Percentiles rank a stretch among this genome's conserved stretches.
These are phyloP conservation scores for Fusarium illudens DNA, from an alignment of 2,329 filamentous ascomycete species.

Conservation along the genomic window DNA sequence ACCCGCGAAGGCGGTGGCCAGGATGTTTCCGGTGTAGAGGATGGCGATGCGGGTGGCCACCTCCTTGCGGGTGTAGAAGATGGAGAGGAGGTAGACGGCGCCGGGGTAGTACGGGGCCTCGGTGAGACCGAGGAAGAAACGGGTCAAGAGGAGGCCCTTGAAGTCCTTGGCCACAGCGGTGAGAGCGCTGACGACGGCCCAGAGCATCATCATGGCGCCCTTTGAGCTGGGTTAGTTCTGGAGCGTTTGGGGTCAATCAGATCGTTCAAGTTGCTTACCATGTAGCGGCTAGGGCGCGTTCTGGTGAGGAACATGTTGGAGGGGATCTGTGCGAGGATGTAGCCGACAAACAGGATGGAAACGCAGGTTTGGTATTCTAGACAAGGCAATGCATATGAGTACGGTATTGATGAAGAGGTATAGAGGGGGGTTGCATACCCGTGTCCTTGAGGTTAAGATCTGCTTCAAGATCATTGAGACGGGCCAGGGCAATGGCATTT, in stretches of 20 bases:
- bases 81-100: conserved; percentile 54
- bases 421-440: neutral
- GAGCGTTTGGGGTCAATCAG: too few relatives aligned
- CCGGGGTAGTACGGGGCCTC: conserved; percentile 53
- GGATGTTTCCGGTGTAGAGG: conserved; percentile 53
- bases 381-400: neutral
- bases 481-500: conserved; percentile 57
- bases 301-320: conserved; percentile 57
- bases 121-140: conserved; percentile 54
- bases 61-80: conserved; percentile 64
- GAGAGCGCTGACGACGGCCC: conserved; percentile 57
- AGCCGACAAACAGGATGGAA: conserved; percentile 52
- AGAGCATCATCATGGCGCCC: conserved; percentile 56
- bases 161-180: conserved; percentile 59
- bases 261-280: conserved; percentile 35
- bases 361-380: conserved; percentile 46
- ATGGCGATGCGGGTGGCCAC: conserved; percentile 54
- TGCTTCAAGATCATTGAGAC: conserved; percentile 44
- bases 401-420: fast-evolving
- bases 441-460: conserved; percentile 39
- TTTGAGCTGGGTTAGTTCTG: conserved; percentile 3
- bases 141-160: conserved; percentile 57
- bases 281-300: conserved; percentile 52
- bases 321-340: conserved; percentile 54
- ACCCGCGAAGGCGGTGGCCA: conserved; percentile 52